Evolutionary conservation across 257 asterid species (phyloP).

Genomic region (Fraxinus cuspidata): DNA sequence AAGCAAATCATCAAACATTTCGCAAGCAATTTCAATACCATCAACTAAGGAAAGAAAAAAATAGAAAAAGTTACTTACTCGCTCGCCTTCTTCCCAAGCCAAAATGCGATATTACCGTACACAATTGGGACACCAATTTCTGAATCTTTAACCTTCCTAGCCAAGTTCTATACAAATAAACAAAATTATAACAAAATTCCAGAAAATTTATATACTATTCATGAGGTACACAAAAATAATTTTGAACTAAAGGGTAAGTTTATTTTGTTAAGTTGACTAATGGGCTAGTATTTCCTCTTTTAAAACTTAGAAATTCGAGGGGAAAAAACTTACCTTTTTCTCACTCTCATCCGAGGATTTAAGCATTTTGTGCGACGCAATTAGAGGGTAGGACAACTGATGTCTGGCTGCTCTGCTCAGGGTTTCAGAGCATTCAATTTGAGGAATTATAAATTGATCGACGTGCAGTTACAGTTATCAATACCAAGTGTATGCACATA

Average conservation of each 20-base stretch:
- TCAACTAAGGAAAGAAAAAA: not conserved
- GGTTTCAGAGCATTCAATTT: slow-evolving; percentile 27
- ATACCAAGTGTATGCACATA: no score
- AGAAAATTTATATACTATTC: not conserved
- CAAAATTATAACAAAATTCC: no score
- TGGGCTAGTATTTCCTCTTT: not conserved
- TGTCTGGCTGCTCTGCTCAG: slow-evolving; percentile 54
- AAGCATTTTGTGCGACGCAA: slow-evolving; percentile 49
- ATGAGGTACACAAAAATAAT: not conserved
- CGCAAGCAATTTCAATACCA: not conserved
- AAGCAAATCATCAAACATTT: slow-evolving; percentile 38
- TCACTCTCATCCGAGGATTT: slow-evolving; percentile 74
- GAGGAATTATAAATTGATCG: no score
- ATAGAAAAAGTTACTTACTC: slow-evolving; percentile 54
- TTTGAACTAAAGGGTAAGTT: no score
- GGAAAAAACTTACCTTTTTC: slow-evolving; percentile 40
- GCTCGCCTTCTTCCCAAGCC: slow-evolving; percentile 99
- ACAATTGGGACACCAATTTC: slow-evolving; percentile 84
- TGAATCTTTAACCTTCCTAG: slow-evolving; percentile 67
- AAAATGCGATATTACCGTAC: slow-evolving; percentile 87
- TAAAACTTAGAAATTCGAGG: not conserved
- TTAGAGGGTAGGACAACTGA: slow-evolving; percentile 45
- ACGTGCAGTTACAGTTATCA: no score
- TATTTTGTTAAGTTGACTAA: not conserved
- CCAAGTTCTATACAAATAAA: slow-evolving; percentile 39